These are phyloP conservation scores for Gleditsia sinensis DNA, from an alignment of 306 rosid genomes.

Conservation along the genomic window DNA sequence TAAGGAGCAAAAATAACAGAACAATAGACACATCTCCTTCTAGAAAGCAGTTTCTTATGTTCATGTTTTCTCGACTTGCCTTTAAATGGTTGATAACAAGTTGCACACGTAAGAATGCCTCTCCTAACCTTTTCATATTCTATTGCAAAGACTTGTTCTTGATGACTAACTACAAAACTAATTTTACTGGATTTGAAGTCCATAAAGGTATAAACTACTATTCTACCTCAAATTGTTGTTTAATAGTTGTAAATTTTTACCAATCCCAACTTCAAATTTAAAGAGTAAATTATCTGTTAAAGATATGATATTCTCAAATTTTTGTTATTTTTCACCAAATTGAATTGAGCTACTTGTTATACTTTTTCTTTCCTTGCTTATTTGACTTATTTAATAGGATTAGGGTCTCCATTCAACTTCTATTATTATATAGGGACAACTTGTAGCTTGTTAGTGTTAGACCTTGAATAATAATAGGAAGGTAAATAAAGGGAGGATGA, in stretches of 20 bases:
- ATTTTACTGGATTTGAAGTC: background rate
- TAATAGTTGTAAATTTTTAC: background rate
- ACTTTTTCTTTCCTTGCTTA: background rate
- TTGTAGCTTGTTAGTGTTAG: conserved; percentile 17
- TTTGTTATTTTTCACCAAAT: background rate
- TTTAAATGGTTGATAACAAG: background rate
- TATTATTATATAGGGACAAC: background rate
- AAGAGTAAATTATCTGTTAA: background rate
- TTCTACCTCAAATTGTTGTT: background rate
- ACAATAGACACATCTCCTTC: background rate
- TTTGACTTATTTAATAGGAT: background rate
- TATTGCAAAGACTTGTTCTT: background rate
- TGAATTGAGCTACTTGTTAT: background rate
- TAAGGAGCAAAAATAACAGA: background rate
- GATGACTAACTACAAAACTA: background rate
- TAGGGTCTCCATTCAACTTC: background rate
- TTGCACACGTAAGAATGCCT: background rate
- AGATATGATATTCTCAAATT: background rate
- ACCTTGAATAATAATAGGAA: conserved; percentile 11
- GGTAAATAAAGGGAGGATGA: background rate
- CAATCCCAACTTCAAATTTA: background rate
- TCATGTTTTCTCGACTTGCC: background rate
- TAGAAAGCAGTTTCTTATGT: background rate
- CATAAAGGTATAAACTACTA: background rate
- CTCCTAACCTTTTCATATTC: background rate